A percentile compares a stretch with the other conserved stretches of the same genome.
phyloP scores from a whole-genome alignment of 495 filamentous ascomycete species.

The Apiosordaria backusii region DNA sequence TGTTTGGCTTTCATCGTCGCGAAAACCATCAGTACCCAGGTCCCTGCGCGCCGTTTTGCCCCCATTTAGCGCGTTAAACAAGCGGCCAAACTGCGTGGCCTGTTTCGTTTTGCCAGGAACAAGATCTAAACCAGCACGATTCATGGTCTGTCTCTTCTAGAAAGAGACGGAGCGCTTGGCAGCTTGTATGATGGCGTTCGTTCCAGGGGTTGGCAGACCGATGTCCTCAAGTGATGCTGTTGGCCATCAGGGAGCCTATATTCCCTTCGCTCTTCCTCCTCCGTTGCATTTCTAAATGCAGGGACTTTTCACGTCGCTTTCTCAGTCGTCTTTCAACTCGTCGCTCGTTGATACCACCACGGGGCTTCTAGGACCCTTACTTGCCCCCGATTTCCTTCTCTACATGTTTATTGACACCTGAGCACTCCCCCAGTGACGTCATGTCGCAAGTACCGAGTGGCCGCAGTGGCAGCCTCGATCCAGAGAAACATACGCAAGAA shows the following conservation, averaged over 20 bases:
- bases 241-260: background rate
- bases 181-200: background rate
- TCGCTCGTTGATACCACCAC: background rate
- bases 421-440: background rate
- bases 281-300: background rate
- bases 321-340: background rate
- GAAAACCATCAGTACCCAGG: background rate
- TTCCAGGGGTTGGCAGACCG: background rate
- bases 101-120: background rate
- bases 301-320: background rate
- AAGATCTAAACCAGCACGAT: background rate
- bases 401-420: background rate
- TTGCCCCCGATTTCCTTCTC: background rate
- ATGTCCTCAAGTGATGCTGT: slow-evolving; percentile 3
- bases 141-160: background rate
- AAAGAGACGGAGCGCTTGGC: background rate
- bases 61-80: background rate
- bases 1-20: background rate
- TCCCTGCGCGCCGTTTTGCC: background rate
- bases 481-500: background rate
- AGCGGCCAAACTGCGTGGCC: background rate
- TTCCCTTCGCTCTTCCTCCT: background rate
- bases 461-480: background rate
- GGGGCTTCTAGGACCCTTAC: background rate
- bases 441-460: background rate